Evolutionary conservation across 352 stramenopile genomes (phyloP).

Genomic region (Thraustochytrium sp.): DNA sequence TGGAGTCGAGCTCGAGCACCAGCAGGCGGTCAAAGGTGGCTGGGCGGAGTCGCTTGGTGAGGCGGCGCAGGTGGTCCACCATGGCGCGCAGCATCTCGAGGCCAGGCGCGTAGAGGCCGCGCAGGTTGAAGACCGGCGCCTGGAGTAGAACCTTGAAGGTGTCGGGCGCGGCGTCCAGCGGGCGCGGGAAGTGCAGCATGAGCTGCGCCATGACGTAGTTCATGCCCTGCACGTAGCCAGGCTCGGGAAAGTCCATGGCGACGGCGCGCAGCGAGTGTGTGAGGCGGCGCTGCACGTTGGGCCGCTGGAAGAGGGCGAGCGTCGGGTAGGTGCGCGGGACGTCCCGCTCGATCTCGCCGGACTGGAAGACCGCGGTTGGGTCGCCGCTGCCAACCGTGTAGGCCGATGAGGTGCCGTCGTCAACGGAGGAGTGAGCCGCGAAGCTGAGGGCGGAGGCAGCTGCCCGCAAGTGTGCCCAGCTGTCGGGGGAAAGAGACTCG

Average conservation of each 20-base stretch:
- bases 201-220: slow-evolving; percentile 41
- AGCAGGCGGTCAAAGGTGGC: neutral
- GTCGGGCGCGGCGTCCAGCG: neutral
- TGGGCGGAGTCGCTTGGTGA: neutral
- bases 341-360: slow-evolving; percentile 18
- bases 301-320: neutral
- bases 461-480: too few species aligned
- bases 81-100: neutral
- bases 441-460: too few species aligned
- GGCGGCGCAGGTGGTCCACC: neutral
- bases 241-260: neutral
- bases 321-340: slow-evolving; percentile 10
- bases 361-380: neutral
- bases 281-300: neutral
- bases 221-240: slow-evolving; percentile 32
- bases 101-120: neutral
- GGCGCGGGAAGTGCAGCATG: slow-evolving; percentile 1
- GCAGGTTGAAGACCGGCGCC: neutral
- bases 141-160: neutral
- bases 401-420: too few species aligned
- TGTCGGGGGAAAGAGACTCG: too few species aligned
- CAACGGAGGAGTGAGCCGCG: too few species aligned
- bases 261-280: neutral
- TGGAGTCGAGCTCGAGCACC: neutral
- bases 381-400: too few species aligned